Conservation (phyloP, 768 basidiomycete species). For the Collybia mongolica region DNA sequence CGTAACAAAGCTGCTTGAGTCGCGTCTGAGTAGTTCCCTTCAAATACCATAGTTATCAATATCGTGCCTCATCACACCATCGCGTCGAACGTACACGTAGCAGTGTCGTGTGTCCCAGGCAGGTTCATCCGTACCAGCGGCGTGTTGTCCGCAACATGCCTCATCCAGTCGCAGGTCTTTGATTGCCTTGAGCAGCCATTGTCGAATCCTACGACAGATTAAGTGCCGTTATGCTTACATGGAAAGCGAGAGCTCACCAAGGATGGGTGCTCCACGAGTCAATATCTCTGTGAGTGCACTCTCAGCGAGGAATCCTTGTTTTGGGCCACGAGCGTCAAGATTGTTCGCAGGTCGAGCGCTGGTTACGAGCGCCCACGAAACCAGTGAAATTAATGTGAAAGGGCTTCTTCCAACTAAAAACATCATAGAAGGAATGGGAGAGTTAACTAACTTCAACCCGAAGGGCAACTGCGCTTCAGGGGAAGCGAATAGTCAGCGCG, state of each 20-base stretch:
- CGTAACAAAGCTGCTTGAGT: conserved; percentile 38
- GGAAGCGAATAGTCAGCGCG: too few relatives aligned
- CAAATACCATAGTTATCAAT: background rate
- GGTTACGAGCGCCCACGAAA: too few relatives aligned
- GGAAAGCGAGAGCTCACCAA: conserved; percentile 16
- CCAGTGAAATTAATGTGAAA: too few relatives aligned
- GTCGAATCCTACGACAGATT: conserved; percentile 29
- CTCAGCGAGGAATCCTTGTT: conserved; percentile 15
- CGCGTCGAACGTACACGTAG: conserved; percentile 33
- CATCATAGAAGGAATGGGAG: too few relatives aligned
- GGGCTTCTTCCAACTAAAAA: too few relatives aligned
- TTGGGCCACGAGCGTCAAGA: background rate
- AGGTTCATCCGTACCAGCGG: conserved; percentile 47
- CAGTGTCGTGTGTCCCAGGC: conserved; percentile 52
- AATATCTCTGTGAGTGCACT: conserved; percentile 27
- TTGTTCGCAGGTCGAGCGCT: background rate
- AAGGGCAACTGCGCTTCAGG: too few relatives aligned
- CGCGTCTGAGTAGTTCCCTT: conserved; percentile 45
- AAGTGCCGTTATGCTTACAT: background rate
- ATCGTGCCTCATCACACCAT: background rate
- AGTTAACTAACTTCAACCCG: too few relatives aligned
- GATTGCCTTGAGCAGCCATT: conserved; percentile 28
- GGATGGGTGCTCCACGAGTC: conserved; percentile 28
- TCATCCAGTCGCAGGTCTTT: conserved; percentile 47
- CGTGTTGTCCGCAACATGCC: conserved; percentile 38